Base-by-base conservation (phyloP, 2,329 filamentous ascomycete genomes). In the Xylariaceae sp. region DNA sequence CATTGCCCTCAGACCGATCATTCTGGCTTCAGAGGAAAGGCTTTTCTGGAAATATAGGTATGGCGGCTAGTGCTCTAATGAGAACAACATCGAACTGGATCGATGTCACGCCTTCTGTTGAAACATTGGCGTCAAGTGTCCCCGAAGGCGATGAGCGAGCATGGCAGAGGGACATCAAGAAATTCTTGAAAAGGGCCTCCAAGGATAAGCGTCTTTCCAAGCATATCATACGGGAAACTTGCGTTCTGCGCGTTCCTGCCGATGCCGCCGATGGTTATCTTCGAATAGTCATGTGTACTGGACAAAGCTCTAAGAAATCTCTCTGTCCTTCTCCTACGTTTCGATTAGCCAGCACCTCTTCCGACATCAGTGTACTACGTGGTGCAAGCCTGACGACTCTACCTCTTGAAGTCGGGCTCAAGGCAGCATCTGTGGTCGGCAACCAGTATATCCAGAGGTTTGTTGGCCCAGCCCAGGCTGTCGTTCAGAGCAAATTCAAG, bases 21-120 rank as follows among this genome's bases (percentile, higher is more conserved):
- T 69, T 90, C 12, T 91, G 86, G 85, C 74, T 91, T 23, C 88
- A 91, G 73, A 81, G 81, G 56, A 87, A 86, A 62, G 88, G 88
- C 2, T 89, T 79, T 74, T 86, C 85, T 0, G 88, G 88, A 4
- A 87, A 87, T 66, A 80, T 86, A 45, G 88, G 88, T 16, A 88
- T 91, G 83, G 79, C 80, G 6, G 74, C 87, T 24, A 88, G 88
- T 68, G 82, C 86, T 0, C 70, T 90, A 1, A 73, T 90, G 31
- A 82, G 86, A 6, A 78, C 81, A 0, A 83, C 79, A 11, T 77
- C 79, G 6, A 78, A 75, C 64, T 91, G 88, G 88, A 75, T 90
- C 11, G 81, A 91, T 56, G 87, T 90, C 2, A 91, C 88, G 0
- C 88, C 88, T 0, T 75, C 75, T 0, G 71, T 78, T 2, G 76